phyloP scores from a whole-genome alignment of 2,329 filamentous ascomycete genomes.

The Didymella segeticola region DNA sequence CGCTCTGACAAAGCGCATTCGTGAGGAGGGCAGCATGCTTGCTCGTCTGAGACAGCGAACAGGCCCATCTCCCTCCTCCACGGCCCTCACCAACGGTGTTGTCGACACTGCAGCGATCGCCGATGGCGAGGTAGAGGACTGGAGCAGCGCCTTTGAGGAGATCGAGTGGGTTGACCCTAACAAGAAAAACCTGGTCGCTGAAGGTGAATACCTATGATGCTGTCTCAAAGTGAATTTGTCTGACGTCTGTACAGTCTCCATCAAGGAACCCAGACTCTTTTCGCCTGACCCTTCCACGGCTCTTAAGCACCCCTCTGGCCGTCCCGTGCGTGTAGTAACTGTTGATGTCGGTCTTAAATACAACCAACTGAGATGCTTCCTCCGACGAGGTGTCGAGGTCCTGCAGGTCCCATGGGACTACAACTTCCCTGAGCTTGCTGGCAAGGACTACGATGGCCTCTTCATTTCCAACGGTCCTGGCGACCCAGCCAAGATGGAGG shows the following conservation, averaged over 20 bases:
- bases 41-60: constrained; percentile 85
- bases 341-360: constrained; percentile 98
- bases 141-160: constrained; percentile 72
- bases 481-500: constrained; percentile 84
- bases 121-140: constrained; percentile 45
- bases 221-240: constrained; percentile 17
- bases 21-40: constrained; percentile 94
- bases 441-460: constrained; percentile 89
- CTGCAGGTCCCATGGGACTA: constrained; percentile 96
- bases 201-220: constrained; percentile 69
- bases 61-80: constrained; percentile 36
- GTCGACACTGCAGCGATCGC: constrained; percentile 40
- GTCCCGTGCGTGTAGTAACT: constrained; percentile 84
- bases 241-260: constrained; percentile 73
- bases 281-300: constrained; percentile 73
- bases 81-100: constrained; percentile 49
- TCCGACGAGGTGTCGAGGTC: constrained; percentile 90
- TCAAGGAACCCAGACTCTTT: constrained; percentile 85
- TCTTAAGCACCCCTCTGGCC: constrained; percentile 86
- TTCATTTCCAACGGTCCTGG: constrained; percentile 98
- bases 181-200: constrained; percentile 86
- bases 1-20: constrained; percentile 90
- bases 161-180: constrained; percentile 94
- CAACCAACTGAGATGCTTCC: constrained; percentile 93
- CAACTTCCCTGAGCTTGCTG: constrained; percentile 78